Conservation (phyloP, 2,329 filamentous ascomycete genomes). For the Hypomyces perniciosus region DNA sequence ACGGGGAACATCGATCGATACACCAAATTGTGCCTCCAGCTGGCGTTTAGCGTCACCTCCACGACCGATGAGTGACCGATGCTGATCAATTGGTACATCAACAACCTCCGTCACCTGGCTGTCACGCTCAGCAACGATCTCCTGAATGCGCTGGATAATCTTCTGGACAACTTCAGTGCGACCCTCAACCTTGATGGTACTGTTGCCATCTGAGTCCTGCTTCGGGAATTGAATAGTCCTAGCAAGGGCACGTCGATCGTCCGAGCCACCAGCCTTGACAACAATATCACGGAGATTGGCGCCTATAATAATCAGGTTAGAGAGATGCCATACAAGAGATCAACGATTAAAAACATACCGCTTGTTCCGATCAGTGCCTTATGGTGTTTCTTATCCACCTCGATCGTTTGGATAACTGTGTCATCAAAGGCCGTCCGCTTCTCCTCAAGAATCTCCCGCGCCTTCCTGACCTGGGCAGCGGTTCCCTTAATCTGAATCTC, state of each 20-base stretch:
- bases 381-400: constrained; percentile 94
- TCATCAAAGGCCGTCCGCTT: constrained; percentile 84
- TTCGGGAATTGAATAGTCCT: constrained; percentile 94
- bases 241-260: constrained; percentile 75
- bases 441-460: constrained; percentile 84
- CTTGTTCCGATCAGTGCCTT: constrained; percentile 80
- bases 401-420: constrained; percentile 75
- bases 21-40: constrained; percentile 78
- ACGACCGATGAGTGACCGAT: constrained; percentile 83
- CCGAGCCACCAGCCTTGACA: constrained; percentile 78
- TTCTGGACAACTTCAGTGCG: constrained; percentile 79
- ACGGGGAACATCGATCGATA: constrained; percentile 84
- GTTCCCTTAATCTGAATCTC: constrained; percentile 91
- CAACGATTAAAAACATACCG: constrained; percentile 52
- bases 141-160: constrained; percentile 75
- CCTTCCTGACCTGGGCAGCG: constrained; percentile 82
- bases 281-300: constrained; percentile 83
- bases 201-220: constrained; percentile 70
- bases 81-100: constrained; percentile 84
- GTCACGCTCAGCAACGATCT: constrained; percentile 75
- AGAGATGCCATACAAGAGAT: neutral
- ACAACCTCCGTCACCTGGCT: constrained; percentile 72
- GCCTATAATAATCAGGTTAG: constrained; percentile 44
- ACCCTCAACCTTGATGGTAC: constrained; percentile 79
- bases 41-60: constrained; percentile 81